Evolutionary conservation across 2,329 filamentous ascomycete species (phyloP).

Genomic region (Podosphaera leucotricha): DNA sequence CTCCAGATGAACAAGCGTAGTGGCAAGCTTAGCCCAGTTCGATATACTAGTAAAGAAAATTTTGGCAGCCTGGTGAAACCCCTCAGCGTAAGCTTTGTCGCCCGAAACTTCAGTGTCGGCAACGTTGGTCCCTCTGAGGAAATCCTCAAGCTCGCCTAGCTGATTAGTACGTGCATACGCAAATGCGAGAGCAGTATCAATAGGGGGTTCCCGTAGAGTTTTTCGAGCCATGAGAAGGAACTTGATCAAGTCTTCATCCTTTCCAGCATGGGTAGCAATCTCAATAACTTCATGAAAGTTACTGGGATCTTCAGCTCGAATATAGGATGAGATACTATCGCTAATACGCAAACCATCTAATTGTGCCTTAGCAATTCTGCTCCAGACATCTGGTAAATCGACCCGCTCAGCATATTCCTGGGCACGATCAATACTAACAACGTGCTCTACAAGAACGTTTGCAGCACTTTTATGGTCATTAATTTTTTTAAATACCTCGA

Average conservation of each 20-base stretch:
- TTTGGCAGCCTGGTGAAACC: slow-evolving; percentile 86
- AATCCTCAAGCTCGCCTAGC: slow-evolving; percentile 83
- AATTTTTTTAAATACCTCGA: slow-evolving; percentile 97
- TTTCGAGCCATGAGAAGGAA: slow-evolving; percentile 94
- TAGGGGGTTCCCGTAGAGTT: slow-evolving; percentile 75
- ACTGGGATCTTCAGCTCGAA: slow-evolving; percentile 74
- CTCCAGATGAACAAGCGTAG: slow-evolving; percentile 84
- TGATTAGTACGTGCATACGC: slow-evolving; percentile 81
- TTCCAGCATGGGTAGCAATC: slow-evolving; percentile 79
- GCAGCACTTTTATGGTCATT: slow-evolving; percentile 69
- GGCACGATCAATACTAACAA: slow-evolving; percentile 93
- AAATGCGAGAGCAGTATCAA: slow-evolving; percentile 87
- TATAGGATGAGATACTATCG: slow-evolving; percentile 91
- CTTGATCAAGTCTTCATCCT: slow-evolving; percentile 94
- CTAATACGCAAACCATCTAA: slow-evolving; percentile 81
- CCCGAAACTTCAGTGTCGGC: slow-evolving; percentile 90
- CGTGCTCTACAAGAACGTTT: slow-evolving; percentile 81
- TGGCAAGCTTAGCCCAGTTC: slow-evolving; percentile 98
- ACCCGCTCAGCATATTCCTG: slow-evolving; percentile 90
- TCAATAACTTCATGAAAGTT: slow-evolving; percentile 96
- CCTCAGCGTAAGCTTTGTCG: slow-evolving; percentile 93
- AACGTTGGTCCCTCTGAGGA: slow-evolving; percentile 78
- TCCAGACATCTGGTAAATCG: slow-evolving; percentile 89
- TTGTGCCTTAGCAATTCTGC: slow-evolving; percentile 92
- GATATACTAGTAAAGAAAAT: slow-evolving; percentile 98